Base-by-base conservation (phyloP, 2,329 filamentous ascomycete genomes). In the Blastomyces gilchristii region DNA sequence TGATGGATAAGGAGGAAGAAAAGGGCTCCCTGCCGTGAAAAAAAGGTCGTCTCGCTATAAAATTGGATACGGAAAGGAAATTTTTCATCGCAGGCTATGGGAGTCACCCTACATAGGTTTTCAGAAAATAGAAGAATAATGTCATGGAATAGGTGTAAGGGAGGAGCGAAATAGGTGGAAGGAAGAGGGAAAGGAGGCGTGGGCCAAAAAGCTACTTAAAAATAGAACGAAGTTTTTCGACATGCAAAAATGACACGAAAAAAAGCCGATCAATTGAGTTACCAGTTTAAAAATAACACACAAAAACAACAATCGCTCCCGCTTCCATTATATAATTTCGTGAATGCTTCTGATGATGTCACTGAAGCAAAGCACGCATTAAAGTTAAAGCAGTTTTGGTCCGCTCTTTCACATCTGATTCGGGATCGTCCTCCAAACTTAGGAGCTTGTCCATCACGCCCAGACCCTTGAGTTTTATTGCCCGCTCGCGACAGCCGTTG, bases 361-460 rank as follows among this genome's bases (percentile, higher is more conserved):
- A 61, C 50, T 52, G 47, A 50, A 57, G 54, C 37, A 60, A 39
- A 37, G 25, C 49, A 60, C 64, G 63, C 76, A 94, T 83, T 75
- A 92, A 86, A 78, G 87, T 87, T 14, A 88, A 76, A 0, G 90
- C 91, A 53, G 85, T 87, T 78, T 92, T 96, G 0, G 90, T 90
- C 66, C 91, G 80, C 78, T 97, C 91, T 61, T 88, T 81, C 28
- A 96, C 89, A 73, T 96, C 90, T 63, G 94, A 75, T 70, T 95
- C 90, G 1, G 79, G 75, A 75, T 97, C 93, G 65, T 83, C 76
- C 18, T 84, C 76, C 71, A 91, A 75, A 66, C 76, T 78, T 71
- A 85, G 81, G 66, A 93, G 80, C 68, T 85, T 87, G 41, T 83
- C 80, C 61, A 87, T 78, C 66, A 92, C 88, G 0, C 91, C 91